Base-by-base conservation (phyloP, 148 eudicot genomes). In the Camellia japonica region DNA sequence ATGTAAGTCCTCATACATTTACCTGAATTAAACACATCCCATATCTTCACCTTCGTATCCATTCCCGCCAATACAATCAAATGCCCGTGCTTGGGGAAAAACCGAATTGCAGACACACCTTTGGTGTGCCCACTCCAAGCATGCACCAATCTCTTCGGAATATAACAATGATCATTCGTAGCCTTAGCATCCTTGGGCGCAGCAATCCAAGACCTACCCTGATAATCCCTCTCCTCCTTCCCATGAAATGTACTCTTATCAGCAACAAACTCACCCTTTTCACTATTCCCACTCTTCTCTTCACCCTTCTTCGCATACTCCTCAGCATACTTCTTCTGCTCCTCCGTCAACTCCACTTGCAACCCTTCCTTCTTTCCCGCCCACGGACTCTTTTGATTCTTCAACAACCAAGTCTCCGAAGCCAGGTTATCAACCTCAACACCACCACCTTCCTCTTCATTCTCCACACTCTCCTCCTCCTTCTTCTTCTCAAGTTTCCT, bases 1-100 rank as follows among this genome's bases (percentile, higher is more conserved):
- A 95, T 95, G 71, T 95, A 95, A 79, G 98, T 95, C 81, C 98
- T 89, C 98, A 95, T 92, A 80, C 98, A 95, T 43, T 92, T 95
- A 61, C 98, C 95, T 0, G 97, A 88, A 83, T 92, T 93, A 19
- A 69, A 89, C 44, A 95, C 98, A 86, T 95, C 98, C 98, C 98
- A 95, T 11, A 95, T 93, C 90, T 95, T 95, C 64, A 95, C 86
- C 85, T 95, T 95, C 0, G 90, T 87, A 81, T 95, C 98, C 93
- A 93, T 88, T 30, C 98, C 92, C 15, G 98, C 97, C 0, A 97
- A 93, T 64, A 95, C 78, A 54, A 95, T 83, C 91, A 95, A 89
- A 88, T 95, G 97, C 20, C 98, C 98, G 43, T 84, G 82, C 55
- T 93, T 90, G 0, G 98, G 98, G 83, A 95, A 92, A 73, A 95